Base-by-base conservation (phyloP, 2,329 filamentous ascomycete species). In the Colletotrichum incanum region DNA sequence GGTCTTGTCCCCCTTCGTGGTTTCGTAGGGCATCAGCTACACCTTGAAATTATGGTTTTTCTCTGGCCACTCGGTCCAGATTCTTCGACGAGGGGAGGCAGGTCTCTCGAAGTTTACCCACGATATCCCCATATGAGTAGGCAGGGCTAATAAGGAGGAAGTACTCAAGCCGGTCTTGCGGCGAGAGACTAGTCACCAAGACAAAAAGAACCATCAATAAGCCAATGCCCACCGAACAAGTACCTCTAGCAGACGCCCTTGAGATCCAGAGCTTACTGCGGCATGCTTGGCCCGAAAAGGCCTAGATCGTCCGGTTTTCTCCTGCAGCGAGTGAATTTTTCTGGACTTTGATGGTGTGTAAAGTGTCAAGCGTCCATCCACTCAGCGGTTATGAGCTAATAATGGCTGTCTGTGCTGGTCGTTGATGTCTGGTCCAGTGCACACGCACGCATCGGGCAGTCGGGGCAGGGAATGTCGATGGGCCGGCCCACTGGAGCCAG, bases 401-500 rank as follows among this genome's bases (percentile, higher is more conserved):
- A 72, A 54, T 37, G 52, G 69, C 23, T 49, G 43, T 62, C 58
- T 64, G 59, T 28, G 52, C 34, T 59, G 65, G 58, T 68, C 45
- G 69, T 59, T 45, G 28, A 59, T 62, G 50, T 68, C 65, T 41
- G 43, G 67, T 50, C 64, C 50, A 54, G 65, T 31, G 59, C 58
- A 56, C 49, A 50, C 58, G 65, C 59, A 62, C 69, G 28, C 20
- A 59, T 68, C 52, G 65, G 65, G 59, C 45, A 47, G 39, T 39
- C 54, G 69, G 37, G 41, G 43, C 65, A 63, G 47, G 65, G 58
- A 41, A 69, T 23, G 45, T 64, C 41, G 69, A 68, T 72, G 69
- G 69, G 65, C 58, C 65, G 52, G 65, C 31, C 69, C 69, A 69
- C 65, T 59, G 54, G 45, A 50, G 45, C 69, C 59, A 69, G 69